Percentiles rank a stretch among this genome's conserved stretches.
These are phyloP conservation scores for Grosmannia clavigera DNA, from an alignment of 2,329 filamentous ascomycete genomes.

Conservation along the genomic window DNA sequence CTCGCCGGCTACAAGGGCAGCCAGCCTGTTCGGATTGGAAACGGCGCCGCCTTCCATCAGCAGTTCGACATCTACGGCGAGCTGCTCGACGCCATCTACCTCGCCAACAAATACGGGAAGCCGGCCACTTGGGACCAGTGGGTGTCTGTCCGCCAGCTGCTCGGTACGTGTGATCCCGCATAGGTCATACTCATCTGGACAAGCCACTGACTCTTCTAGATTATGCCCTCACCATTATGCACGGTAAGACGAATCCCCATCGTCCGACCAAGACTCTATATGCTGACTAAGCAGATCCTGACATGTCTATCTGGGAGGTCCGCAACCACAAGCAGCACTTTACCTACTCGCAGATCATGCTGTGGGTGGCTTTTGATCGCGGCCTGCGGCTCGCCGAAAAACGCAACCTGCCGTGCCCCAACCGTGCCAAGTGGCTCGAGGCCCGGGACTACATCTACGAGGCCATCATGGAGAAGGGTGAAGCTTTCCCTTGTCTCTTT, in stretches of 20 bases:
- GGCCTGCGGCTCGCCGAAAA: slow-evolving; percentile 64
- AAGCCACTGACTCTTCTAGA: slow-evolving; percentile 26
- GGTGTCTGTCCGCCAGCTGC: slow-evolving; percentile 55
- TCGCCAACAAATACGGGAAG: slow-evolving; percentile 71
- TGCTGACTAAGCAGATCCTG: slow-evolving; percentile 35
- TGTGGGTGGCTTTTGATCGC: slow-evolving; percentile 72
- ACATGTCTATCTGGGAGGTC: slow-evolving; percentile 80
- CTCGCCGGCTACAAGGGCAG: slow-evolving; percentile 62
- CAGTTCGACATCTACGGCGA: slow-evolving; percentile 75
- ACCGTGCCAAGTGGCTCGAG: slow-evolving; percentile 51
- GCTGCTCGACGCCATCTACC: slow-evolving; percentile 63
- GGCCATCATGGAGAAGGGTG: slow-evolving; percentile 61
- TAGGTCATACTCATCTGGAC: background rate
- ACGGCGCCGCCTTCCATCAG: slow-evolving; percentile 62
- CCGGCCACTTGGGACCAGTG: slow-evolving; percentile 67
- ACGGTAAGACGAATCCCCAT: slow-evolving; percentile 26
- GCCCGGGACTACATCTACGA: slow-evolving; percentile 59
- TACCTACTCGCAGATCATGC: slow-evolving; percentile 70
- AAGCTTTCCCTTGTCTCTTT: background rate
- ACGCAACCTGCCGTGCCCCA: slow-evolving; percentile 62
- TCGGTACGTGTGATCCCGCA: slow-evolving; percentile 25
- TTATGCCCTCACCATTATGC: slow-evolving; percentile 55
- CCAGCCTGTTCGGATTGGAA: slow-evolving; percentile 62
- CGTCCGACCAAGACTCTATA: background rate
- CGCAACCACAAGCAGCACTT: slow-evolving; percentile 66